Evolutionary conservation across 2,329 filamentous ascomycete species (phyloP).

Genomic region (Colletotrichum neosansevieriae): DNA sequence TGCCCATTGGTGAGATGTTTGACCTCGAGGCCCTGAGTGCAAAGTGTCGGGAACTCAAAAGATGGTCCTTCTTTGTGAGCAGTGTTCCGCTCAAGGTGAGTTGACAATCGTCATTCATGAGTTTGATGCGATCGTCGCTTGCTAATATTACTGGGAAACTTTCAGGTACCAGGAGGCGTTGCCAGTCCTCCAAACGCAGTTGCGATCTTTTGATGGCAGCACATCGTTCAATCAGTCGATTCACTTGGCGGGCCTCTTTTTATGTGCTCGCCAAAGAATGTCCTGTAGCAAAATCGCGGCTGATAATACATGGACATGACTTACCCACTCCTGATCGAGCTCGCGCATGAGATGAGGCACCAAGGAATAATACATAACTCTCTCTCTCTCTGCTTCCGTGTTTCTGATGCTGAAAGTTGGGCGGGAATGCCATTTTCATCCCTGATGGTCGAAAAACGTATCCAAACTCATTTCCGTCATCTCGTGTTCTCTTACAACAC

Average conservation of each 20-base stretch:
- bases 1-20: slow-evolving; percentile 64
- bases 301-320: too few relatives aligned
- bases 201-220: slow-evolving; percentile 47
- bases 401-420: slow-evolving; percentile 4
- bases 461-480: neutral
- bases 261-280: too few relatives aligned
- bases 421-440: neutral
- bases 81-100: slow-evolving; percentile 52
- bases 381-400: slow-evolving; percentile 3
- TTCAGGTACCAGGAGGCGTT: slow-evolving; percentile 51
- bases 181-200: slow-evolving; percentile 54
- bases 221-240: too few relatives aligned
- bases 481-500: slow-evolving; percentile 1
- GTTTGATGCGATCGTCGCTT: neutral
- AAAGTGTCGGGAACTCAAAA: slow-evolving; percentile 48
- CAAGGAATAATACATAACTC: slow-evolving; percentile 7
- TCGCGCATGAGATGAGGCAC: too few relatives aligned
- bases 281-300: too few relatives aligned
- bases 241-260: too few relatives aligned
- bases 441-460: neutral
- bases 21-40: slow-evolving; percentile 55
- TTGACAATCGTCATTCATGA: neutral
- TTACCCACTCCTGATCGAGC: neutral
- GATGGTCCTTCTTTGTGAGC: slow-evolving; percentile 57
- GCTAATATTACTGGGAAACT: neutral